These are phyloP conservation scores for Aureobasidium sp. DNA, from an alignment of 2,329 filamentous ascomycete species.

Conservation along the genomic window DNA sequence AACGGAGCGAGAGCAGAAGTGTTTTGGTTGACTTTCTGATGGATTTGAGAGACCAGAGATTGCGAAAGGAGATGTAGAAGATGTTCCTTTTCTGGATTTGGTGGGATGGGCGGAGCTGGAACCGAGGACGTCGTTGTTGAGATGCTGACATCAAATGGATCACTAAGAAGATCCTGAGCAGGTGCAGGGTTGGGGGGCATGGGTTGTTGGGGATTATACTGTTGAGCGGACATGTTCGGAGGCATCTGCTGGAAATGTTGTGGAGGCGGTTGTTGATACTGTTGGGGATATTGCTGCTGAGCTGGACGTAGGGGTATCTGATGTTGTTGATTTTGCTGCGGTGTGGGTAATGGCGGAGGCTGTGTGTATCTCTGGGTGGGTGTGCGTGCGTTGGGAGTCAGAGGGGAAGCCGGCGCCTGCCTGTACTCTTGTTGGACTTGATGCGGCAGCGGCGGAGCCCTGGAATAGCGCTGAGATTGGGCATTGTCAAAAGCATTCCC, in stretches of 20 bases:
- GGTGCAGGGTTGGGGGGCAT: conserved; percentile 30
- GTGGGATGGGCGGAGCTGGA: conserved; percentile 78
- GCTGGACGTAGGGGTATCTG: conserved; percentile 16
- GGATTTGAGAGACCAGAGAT: conserved; percentile 62
- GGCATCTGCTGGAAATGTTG: conserved; percentile 7
- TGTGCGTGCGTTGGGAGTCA: not conserved
- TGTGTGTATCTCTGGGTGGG: conserved; percentile 20
- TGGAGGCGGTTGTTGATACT: conserved; percentile 15
- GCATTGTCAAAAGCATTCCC: conserved; percentile 22
- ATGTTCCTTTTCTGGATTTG: conserved; percentile 91
- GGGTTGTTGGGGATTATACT: conserved; percentile 22
- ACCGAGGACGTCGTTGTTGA: conserved; percentile 45
- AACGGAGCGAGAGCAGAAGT: conserved; percentile 67
- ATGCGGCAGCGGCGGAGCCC: conserved; percentile 5
- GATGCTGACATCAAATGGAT: conserved; percentile 54
- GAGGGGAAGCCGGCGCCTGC: not conserved
- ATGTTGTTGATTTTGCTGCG: conserved; percentile 20
- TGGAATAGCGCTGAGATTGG: not conserved
- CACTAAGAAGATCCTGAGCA: conserved; percentile 53
- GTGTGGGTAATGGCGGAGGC: conserved; percentile 31
- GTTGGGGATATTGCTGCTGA: conserved; percentile 13
- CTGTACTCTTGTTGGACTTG: not conserved
- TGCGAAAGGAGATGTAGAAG: conserved; percentile 70
- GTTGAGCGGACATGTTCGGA: conserved; percentile 17
- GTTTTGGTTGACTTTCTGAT: conserved; percentile 64